These are phyloP conservation scores for Amanita subjunquillea DNA, from an alignment of 768 basidiomycete genomes.

Conservation along the genomic window DNA sequence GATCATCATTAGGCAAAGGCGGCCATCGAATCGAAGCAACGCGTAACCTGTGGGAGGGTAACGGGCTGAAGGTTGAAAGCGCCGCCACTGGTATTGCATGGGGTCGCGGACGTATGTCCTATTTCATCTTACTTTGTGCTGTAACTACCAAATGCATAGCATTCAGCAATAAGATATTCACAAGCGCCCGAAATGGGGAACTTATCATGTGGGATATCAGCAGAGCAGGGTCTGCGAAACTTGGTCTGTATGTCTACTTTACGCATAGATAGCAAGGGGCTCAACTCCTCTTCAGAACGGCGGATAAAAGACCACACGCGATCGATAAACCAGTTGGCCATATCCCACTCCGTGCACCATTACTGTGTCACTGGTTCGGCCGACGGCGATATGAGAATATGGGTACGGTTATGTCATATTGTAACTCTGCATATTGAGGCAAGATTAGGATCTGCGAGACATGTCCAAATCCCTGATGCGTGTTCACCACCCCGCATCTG, in stretches of 20 bases:
- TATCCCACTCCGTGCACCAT: slow-evolving; percentile 56
- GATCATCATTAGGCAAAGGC: slow-evolving; percentile 41
- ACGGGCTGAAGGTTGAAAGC: slow-evolving; percentile 70
- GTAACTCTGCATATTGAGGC: neutral
- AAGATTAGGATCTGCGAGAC: slow-evolving; percentile 58
- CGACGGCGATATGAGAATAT: slow-evolving; percentile 71
- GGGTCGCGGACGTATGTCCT: slow-evolving; percentile 51
- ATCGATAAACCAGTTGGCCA: slow-evolving; percentile 59
- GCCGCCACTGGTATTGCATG: slow-evolving; percentile 76
- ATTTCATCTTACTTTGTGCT: neutral
- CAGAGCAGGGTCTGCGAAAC: slow-evolving; percentile 56
- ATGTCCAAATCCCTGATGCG: slow-evolving; percentile 58
- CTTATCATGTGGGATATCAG: slow-evolving; percentile 78
- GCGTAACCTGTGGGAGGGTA: slow-evolving; percentile 71
- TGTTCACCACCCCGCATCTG: slow-evolving; percentile 58
- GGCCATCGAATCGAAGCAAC: slow-evolving; percentile 64
- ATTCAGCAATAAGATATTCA: slow-evolving; percentile 68
- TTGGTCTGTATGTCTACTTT: slow-evolving; percentile 36
- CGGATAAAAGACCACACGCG: slow-evolving; percentile 61
- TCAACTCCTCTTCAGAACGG: slow-evolving; percentile 33
- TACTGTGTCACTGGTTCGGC: slow-evolving; percentile 76
- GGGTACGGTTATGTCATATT: slow-evolving; percentile 36
- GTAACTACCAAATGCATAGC: slow-evolving; percentile 22
- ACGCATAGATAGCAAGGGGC: neutral
- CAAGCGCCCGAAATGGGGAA: slow-evolving; percentile 74